Conservation (phyloP, 75 land plant species). For the Sequoia sempervirens region DNA sequence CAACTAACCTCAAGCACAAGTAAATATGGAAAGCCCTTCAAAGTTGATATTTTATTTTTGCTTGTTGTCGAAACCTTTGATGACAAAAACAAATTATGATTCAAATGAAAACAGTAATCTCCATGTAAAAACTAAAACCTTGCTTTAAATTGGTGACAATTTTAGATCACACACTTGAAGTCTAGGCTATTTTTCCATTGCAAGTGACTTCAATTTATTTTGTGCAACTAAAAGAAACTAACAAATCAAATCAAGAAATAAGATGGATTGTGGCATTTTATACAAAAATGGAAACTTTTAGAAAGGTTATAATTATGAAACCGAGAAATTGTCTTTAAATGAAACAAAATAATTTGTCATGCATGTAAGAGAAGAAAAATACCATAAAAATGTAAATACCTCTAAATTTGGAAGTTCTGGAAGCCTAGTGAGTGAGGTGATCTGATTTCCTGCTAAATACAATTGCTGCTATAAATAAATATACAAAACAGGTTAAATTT, state of each 20-base stretch:
- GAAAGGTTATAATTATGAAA: background rate
- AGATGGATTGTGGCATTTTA: conserved; percentile 6
- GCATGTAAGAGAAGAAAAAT: background rate
- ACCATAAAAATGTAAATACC: conserved; percentile 31
- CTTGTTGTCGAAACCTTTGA: conserved; percentile 89
- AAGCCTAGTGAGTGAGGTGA: conserved; percentile 75
- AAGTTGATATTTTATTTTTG: conserved; percentile 88
- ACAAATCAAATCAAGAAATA: conserved; percentile 9
- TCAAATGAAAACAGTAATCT: background rate
- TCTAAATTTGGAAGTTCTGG: conserved; percentile 93
- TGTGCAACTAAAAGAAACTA: conserved; percentile 98
- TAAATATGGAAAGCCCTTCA: conserved; percentile 90
- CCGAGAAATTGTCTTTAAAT: background rate
- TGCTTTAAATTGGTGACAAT: background rate
- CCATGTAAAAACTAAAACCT: background rate
- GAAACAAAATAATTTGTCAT: background rate
- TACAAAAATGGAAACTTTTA: background rate
- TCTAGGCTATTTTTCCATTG: conserved; percentile 92
- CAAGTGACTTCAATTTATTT: conserved; percentile 84
- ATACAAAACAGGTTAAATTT: background rate
- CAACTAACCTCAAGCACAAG: conserved; percentile 88
- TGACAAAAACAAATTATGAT: background rate
- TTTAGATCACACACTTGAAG: conserved; percentile 55
- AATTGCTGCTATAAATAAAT: conserved; percentile 59
- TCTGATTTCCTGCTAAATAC: conserved; percentile 96